Percentiles rank a stretch among this genome's conserved stretches.
These are phyloP conservation scores for Boletus edulis DNA, from an alignment of 768 basidiomycete genomes.

Conservation along the genomic window DNA sequence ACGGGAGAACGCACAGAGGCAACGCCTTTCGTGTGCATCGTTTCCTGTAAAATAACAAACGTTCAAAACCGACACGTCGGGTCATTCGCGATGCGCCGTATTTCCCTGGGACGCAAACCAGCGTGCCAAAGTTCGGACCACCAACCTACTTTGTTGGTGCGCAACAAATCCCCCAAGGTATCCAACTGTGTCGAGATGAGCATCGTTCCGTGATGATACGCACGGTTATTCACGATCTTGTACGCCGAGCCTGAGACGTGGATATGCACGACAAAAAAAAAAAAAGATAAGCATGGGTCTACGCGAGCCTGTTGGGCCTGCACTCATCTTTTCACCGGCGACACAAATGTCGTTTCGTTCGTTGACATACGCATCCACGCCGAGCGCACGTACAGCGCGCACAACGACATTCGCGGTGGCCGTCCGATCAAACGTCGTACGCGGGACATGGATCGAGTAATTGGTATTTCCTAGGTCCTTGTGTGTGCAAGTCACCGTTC, in stretches of 20 bases:
- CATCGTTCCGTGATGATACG: constrained; percentile 99
- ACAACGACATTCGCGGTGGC: constrained; percentile 76
- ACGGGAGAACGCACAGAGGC: constrained; percentile 93
- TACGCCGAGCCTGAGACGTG: constrained; percentile 98
- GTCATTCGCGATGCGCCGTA: not conserved
- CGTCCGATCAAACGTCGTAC: constrained; percentile 74
- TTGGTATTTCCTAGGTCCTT: constrained; percentile 98
- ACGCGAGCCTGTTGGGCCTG: not conserved
- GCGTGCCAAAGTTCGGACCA: not conserved
- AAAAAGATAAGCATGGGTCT: not conserved
- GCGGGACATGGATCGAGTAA: constrained; percentile 89
- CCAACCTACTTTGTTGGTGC: constrained; percentile 55
- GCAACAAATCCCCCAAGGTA: constrained; percentile 70
- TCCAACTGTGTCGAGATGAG: constrained; percentile 79
- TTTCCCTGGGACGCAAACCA: not conserved
- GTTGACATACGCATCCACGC: constrained; percentile 75
- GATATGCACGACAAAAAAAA: constrained; percentile 7
- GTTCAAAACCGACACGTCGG: not conserved
- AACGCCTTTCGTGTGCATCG: constrained; percentile 82
- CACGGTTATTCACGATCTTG: constrained; percentile 86
- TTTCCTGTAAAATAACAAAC: constrained; percentile 45
- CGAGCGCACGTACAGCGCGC: constrained; percentile 73
- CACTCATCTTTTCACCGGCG: constrained; percentile 83
- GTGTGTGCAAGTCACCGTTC: not conserved
- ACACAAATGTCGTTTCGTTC: constrained; percentile 92